Evolutionary conservation across 352 stramenopile genomes (phyloP), one percentile per base, ranked within the genome.

Genomic region (Pythium vanterpoolii): DNA sequence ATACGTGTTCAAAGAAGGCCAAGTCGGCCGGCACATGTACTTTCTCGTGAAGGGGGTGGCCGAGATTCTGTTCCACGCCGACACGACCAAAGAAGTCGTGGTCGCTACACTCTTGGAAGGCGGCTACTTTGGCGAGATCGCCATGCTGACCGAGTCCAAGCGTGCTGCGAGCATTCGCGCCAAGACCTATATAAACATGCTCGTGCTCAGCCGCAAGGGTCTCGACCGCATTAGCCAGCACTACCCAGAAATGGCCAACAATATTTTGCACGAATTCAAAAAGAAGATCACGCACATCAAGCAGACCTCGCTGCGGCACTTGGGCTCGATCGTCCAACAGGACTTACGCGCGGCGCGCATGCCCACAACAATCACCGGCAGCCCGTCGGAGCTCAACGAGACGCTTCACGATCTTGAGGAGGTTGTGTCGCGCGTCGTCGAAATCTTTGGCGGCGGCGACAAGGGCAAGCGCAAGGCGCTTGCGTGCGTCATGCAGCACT

Each of bases 241-340:
- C 57, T 93, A 91, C 48, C 81, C 83, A 1, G 83, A 93, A 55
- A 90, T 93, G 76, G 83, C 83, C 14, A 79, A 77, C 64, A 86
- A 71, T 33, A 90, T 93, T 31, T 57, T 90, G 14, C 66, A 74
- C 19, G 83, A 91, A 40, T 91, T 93, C 60, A 78, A 71, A 43
- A 88, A 88, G 60, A 93, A 93, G 54, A 88, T 93, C 55, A 88
- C 71, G 1, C 60, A 88, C 54, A 93, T 93, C 66, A 90, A 93
- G 50, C 73, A 79, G 40, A 72, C 66, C 10, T 72, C 74, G 9
- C 53, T 66, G 36, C 53, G 60, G 2, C 60, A 74, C 18, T 55
- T 77, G 21, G 58, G 50, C n/a, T 64, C 69, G n/a, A 36, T 74
- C 26, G 74, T 77, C 4, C 60, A 79, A 16, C 64, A 77, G 27